Percentiles rank a stretch among this genome's conserved stretches.
Conservation (phyloP, 768 basidiomycete species). For the Sarcomyxa edulis region DNA sequence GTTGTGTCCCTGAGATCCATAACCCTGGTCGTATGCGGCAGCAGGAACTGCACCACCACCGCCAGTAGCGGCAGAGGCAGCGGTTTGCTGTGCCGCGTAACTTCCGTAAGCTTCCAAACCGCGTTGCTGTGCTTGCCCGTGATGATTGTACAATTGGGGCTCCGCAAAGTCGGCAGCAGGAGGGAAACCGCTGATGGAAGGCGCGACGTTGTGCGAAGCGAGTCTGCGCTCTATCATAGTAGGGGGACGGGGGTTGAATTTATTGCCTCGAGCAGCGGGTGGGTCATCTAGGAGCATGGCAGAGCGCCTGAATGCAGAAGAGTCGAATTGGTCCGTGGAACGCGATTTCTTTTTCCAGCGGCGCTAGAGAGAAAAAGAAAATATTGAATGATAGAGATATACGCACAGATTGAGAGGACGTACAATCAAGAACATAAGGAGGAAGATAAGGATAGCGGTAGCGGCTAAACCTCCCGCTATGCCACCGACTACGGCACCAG, state of each 20-base stretch:
- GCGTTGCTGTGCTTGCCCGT: too few species aligned
- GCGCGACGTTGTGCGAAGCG: too few species aligned
- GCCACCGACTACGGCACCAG: conserved; percentile 32
- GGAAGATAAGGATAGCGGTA: conserved; percentile 32
- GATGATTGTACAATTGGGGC: too few species aligned
- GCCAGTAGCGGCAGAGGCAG: too few species aligned
- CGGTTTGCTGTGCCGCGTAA: too few species aligned
- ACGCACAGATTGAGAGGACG: conserved; percentile 12
- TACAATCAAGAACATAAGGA: conserved; percentile 43
- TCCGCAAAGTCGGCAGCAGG: too few species aligned
- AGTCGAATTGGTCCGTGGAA: conserved; percentile 43
- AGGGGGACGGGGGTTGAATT: conserved; percentile 54
- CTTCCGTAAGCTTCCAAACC: too few species aligned
- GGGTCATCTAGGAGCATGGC: conserved; percentile 52
- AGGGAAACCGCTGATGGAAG: too few species aligned
- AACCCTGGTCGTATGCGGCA: too few species aligned
- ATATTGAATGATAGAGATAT: conserved; percentile 4
- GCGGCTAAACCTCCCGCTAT: conserved; percentile 42
- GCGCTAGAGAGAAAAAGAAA: conserved; percentile 30
- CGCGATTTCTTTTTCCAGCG: conserved; percentile 36
- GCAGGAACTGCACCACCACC: too few species aligned
- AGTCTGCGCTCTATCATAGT: conserved; percentile 53
- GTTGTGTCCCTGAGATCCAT: too few species aligned
- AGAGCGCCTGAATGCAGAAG: conserved; percentile 58
- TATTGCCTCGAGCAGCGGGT: conserved; percentile 31